These are phyloP conservation scores for Monosporozyma unispora DNA, from an alignment of 805 yeast species.

Conservation along the genomic window DNA sequence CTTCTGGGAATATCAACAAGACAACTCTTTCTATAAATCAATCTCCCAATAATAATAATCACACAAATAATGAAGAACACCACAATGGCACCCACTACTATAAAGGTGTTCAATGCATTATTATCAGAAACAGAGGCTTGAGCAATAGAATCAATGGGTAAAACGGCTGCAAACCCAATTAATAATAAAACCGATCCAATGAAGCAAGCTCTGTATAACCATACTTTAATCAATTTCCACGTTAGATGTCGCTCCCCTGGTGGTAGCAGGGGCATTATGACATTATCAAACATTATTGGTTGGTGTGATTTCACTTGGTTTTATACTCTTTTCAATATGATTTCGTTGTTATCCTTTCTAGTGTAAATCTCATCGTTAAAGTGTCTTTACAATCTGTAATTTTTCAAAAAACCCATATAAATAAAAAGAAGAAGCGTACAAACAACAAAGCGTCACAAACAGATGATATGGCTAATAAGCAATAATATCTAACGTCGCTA, in stretches of 20 bases:
- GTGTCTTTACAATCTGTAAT: neutral
- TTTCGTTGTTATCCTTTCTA: neutral
- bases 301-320: neutral
- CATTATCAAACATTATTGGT: neutral
- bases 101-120: constrained; percentile 71
- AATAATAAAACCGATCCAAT: constrained; percentile 24
- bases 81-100: constrained; percentile 65
- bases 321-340: neutral
- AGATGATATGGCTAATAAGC: neutral
- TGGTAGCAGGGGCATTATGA: neutral
- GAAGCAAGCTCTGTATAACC: constrained; percentile 14
- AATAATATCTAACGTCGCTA: neutral
- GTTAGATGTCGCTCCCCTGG: constrained; percentile 1
- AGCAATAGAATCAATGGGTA: constrained; percentile 73
- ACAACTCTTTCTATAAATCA: constrained; percentile 47
- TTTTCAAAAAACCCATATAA: neutral
- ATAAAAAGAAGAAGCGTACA: neutral
- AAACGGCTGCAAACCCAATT: constrained; percentile 54
- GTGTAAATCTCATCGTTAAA: neutral
- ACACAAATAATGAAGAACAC: constrained; percentile 44
- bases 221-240: constrained; percentile 1
- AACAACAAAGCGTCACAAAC: neutral
- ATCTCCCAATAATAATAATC: constrained; percentile 47
- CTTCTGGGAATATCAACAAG: constrained; percentile 70
- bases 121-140: constrained; percentile 45